These are phyloP conservation scores for Luvunga scandens DNA, from an alignment of 345 rosid genomes.

Conservation along the genomic window DNA sequence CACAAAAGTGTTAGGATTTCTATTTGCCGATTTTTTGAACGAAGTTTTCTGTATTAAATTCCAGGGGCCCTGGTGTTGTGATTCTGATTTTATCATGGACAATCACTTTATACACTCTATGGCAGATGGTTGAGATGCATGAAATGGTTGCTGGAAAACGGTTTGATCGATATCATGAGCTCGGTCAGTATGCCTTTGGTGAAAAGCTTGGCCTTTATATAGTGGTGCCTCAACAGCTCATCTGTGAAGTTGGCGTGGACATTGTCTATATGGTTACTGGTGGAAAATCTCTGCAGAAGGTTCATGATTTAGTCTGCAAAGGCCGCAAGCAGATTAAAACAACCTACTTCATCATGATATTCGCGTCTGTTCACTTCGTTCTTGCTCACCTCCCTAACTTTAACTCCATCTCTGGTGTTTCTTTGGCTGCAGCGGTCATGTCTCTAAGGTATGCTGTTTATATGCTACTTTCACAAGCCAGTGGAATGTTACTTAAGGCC, in stretches of 20 bases:
- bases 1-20: not conserved
- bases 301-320: slow-evolving; percentile 45
- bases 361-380: slow-evolving; percentile 71
- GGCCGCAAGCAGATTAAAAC: slow-evolving; percentile 43
- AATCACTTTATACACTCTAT: slow-evolving; percentile 56
- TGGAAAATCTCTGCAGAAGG: slow-evolving; percentile 63
- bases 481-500: no score
- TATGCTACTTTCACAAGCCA: not conserved
- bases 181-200: slow-evolving; percentile 77
- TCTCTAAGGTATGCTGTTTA: slow-evolving; percentile 48
- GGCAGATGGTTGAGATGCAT: slow-evolving; percentile 96
- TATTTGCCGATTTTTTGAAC: not conserved
- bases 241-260: slow-evolving; percentile 62
- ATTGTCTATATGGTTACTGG: slow-evolving; percentile 90
- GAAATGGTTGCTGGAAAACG: slow-evolving; percentile 75
- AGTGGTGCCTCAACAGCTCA: slow-evolving; percentile 77
- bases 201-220: slow-evolving; percentile 78
- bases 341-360: slow-evolving; percentile 71
- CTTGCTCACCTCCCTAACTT: slow-evolving; percentile 86
- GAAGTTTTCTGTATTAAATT: not conserved
- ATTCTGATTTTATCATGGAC: slow-evolving; percentile 48
- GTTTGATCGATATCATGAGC: slow-evolving; percentile 78
- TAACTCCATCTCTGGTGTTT: slow-evolving; percentile 71
- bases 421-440: slow-evolving; percentile 81
- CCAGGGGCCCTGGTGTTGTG: slow-evolving; percentile 59